Evolutionary conservation across 495 filamentous ascomycete species (phyloP).

Genomic region (Neurospora sp.): DNA sequence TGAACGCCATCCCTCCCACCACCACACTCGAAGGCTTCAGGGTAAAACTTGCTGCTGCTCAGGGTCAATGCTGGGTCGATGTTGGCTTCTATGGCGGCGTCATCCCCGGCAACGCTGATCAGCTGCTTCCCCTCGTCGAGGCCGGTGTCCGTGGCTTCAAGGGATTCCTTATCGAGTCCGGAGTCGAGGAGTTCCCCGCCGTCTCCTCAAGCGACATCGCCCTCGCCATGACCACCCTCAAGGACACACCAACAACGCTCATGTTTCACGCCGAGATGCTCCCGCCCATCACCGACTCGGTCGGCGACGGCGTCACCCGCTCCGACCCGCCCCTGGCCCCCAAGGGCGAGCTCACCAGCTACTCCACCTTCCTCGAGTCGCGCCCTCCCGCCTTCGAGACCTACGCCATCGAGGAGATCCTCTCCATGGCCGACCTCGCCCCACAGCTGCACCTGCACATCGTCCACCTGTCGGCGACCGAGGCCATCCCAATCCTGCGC

Average conservation of each 20-base stretch:
- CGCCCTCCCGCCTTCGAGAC: constrained; percentile 86
- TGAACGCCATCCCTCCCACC: constrained; percentile 95
- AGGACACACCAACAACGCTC: constrained; percentile 67
- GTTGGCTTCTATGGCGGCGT: constrained; percentile 97
- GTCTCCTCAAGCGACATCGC: constrained; percentile 71
- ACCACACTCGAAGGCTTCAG: constrained; percentile 76
- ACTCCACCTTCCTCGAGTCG: constrained; percentile 86
- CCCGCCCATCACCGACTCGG: constrained; percentile 72
- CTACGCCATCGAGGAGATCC: constrained; percentile 77
- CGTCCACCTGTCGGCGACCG: constrained; percentile 85
- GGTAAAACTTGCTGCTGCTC: constrained; percentile 76
- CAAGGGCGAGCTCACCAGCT: constrained; percentile 64
- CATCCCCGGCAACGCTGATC: constrained; percentile 76
- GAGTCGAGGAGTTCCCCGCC: constrained; percentile 92
- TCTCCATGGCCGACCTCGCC: constrained; percentile 69
- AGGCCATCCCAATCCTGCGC: constrained; percentile 82
- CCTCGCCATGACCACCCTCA: constrained; percentile 68
- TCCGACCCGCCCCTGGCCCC: constrained; percentile 66
- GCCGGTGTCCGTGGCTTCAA: constrained; percentile 93
- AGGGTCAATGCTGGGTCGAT: constrained; percentile 94
- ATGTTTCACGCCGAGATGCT: constrained; percentile 99
- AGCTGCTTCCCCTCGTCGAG: constrained; percentile 72
- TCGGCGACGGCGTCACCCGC: constrained; percentile 65
- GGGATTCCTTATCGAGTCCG: constrained; percentile 93
- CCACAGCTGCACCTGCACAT: constrained; percentile 85